phyloP scores from a whole-genome alignment of 768 basidiomycete genomes.

The Agrocybe praecox region DNA sequence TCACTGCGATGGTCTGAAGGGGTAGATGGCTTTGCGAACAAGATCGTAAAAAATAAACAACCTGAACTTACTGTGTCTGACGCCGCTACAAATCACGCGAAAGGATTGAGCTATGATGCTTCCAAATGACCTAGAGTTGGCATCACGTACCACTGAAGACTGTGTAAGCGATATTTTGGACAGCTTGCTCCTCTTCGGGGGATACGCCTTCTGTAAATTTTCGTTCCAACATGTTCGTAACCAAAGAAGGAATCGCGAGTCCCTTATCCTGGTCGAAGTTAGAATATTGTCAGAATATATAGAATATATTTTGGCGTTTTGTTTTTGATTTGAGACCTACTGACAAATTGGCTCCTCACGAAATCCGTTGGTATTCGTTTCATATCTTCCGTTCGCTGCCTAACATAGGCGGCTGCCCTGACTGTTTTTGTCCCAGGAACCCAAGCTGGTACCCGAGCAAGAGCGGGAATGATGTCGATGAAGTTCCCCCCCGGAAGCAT shows the following conservation, averaged over 20 bases:
- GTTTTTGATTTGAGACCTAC: background rate
- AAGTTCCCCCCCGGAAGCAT: background rate
- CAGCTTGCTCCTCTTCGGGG: constrained; percentile 9
- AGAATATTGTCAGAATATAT: background rate
- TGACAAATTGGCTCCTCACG: constrained; percentile 1
- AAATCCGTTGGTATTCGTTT: constrained; percentile 4
- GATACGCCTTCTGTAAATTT: constrained; percentile 7
- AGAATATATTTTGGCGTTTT: background rate
- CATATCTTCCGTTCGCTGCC: background rate
- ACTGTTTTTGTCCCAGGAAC: background rate
- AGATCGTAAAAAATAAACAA: too few relatives aligned
- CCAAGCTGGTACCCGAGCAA: background rate
- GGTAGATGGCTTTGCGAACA: background rate
- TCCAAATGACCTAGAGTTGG: background rate
- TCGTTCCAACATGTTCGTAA: constrained; percentile 16
- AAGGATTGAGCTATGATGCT: background rate
- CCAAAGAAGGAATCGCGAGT: constrained; percentile 8
- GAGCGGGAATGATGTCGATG: background rate
- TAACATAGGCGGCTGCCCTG: background rate
- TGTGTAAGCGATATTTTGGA: constrained; percentile 12
- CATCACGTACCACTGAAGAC: constrained; percentile 17
- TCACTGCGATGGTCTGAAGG: constrained; percentile 29
- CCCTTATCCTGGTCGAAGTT: constrained; percentile 11
- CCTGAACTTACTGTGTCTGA: constrained; percentile 8
- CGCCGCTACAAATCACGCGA: constrained; percentile 1